Percentiles rank a stretch among this genome's conserved stretches.
Evolutionary conservation across 352 stramenopile species (phyloP).

Genomic region (Globisporangium irregulare): DNA sequence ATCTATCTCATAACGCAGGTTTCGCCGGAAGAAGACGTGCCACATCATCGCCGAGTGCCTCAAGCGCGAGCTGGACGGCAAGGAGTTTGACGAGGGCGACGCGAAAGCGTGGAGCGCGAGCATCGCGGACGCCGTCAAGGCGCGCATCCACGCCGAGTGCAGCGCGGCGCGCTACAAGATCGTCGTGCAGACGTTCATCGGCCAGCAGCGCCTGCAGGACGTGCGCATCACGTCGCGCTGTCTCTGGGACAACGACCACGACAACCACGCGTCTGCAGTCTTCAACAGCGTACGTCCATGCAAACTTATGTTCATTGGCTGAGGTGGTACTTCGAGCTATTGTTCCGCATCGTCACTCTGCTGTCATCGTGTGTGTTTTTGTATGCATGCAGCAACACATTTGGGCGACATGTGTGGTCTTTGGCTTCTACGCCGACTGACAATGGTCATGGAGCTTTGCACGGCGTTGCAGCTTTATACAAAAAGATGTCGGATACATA

Average conservation of each 20-base stretch:
- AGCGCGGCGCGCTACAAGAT: constrained; percentile 91
- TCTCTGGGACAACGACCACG: constrained; percentile 91
- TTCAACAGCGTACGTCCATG: constrained; percentile 79
- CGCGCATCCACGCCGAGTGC: constrained; percentile 58
- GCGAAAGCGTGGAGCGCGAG: constrained; percentile 60
- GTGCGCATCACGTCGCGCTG: constrained; percentile 91
- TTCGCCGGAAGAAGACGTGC: constrained; percentile 71
- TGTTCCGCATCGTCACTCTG: neutral
- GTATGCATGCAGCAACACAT: constrained; percentile 58
- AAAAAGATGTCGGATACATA: constrained; percentile 16
- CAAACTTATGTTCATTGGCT: neutral
- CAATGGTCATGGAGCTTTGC: neutral
- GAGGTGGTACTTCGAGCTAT: neutral
- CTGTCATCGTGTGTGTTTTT: neutral
- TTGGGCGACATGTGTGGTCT: constrained; percentile 89
- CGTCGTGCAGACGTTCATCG: constrained; percentile 93
- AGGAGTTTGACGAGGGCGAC: constrained; percentile 75
- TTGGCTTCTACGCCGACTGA: constrained; percentile 91
- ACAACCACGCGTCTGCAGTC: constrained; percentile 90
- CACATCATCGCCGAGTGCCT: constrained; percentile 73
- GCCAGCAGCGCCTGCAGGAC: constrained; percentile 92
- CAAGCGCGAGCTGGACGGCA: constrained; percentile 60
- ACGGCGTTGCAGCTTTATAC: neutral
- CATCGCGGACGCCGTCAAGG: constrained; percentile 66
- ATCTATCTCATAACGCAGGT: constrained; percentile 25